Percentiles rank a stretch among this genome's conserved stretches.
phyloP scores from a whole-genome alignment of 2,329 filamentous ascomycete genomes.

The Penicillium italicum region DNA sequence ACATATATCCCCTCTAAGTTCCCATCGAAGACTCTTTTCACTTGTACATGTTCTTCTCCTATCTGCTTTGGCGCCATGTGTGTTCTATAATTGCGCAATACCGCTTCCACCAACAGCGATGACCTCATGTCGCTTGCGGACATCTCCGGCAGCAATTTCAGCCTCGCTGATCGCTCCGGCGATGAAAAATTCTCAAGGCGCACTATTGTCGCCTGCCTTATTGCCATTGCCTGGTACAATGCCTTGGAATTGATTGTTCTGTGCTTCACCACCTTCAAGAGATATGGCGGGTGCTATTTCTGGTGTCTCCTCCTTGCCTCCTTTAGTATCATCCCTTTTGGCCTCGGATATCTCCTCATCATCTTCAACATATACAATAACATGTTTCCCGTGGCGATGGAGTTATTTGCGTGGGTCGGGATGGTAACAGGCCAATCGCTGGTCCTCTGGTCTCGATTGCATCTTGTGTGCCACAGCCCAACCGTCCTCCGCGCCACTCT shows the following conservation, averaged over 20 bases:
- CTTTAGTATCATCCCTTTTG: slow-evolving; percentile 43
- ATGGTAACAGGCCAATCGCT: slow-evolving; percentile 50
- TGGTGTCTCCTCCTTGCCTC: slow-evolving; percentile 46
- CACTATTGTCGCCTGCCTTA: slow-evolving; percentile 27
- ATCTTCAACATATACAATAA: slow-evolving; percentile 38
- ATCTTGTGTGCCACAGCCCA: slow-evolving; percentile 42
- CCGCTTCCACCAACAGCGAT: slow-evolving; percentile 6
- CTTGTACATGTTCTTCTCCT: not conserved
- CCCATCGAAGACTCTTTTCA: not conserved
- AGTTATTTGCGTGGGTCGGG: slow-evolving; percentile 44
- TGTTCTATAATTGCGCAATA: not conserved
- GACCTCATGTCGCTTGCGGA: slow-evolving; percentile 20
- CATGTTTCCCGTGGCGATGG: slow-evolving; percentile 39
- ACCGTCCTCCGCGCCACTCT: slow-evolving; percentile 38
- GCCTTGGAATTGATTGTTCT: slow-evolving; percentile 47
- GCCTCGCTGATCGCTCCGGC: slow-evolving; percentile 11
- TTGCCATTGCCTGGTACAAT: slow-evolving; percentile 48
- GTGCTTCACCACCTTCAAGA: slow-evolving; percentile 47
- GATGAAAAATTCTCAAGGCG: slow-evolving; percentile 8
- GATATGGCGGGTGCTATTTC: slow-evolving; percentile 48
- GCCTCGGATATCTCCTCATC: slow-evolving; percentile 47
- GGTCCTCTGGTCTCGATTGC: slow-evolving; percentile 49
- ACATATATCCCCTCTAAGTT: not conserved
- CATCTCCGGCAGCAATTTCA: slow-evolving; percentile 12
- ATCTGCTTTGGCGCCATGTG: not conserved